Percentiles rank a stretch among this genome's conserved stretches.
These are phyloP conservation scores for Colletotrichum limetticola DNA, from an alignment of 2,329 filamentous ascomycete species.

Conservation along the genomic window DNA sequence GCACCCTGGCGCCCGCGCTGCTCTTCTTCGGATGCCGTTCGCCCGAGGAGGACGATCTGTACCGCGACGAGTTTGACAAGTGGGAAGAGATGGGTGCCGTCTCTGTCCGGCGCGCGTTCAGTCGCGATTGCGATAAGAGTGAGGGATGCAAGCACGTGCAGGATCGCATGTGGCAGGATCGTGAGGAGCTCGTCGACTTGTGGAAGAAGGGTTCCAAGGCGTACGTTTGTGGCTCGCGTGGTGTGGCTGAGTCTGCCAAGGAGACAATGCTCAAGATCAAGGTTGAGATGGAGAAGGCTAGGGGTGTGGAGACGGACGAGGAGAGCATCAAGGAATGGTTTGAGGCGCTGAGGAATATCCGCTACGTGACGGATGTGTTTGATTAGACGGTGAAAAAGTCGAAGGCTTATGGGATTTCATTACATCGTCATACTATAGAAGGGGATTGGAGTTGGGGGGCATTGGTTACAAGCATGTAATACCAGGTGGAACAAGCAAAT, in stretches of 20 bases:
- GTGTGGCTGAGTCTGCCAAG: slow-evolving; percentile 54
- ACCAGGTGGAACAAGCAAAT: background rate
- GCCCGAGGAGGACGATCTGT: slow-evolving; percentile 46
- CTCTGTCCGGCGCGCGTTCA: slow-evolving; percentile 67
- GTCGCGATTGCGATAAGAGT: slow-evolving; percentile 52
- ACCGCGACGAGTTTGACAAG: slow-evolving; percentile 39
- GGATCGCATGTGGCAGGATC: slow-evolving; percentile 51
- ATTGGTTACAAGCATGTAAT: background rate
- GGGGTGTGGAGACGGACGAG: slow-evolving; percentile 45
- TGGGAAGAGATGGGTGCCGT: slow-evolving; percentile 55
- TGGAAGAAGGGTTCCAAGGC: slow-evolving; percentile 59
- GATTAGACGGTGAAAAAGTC: slow-evolving; percentile 47
- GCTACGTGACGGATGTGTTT: slow-evolving; percentile 73
- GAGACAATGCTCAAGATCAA: slow-evolving; percentile 41
- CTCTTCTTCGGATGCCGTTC: slow-evolving; percentile 55
- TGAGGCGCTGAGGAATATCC: slow-evolving; percentile 61
- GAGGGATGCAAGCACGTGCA: slow-evolving; percentile 62
- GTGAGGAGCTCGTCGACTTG: slow-evolving; percentile 43
- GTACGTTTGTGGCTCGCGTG: slow-evolving; percentile 69
- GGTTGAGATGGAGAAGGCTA: slow-evolving; percentile 41
- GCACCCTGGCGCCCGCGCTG: slow-evolving; percentile 48
- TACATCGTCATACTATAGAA: background rate
- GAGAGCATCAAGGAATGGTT: slow-evolving; percentile 59
- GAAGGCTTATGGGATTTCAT: background rate
- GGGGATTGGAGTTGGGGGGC: background rate